phyloP scores from a whole-genome alignment of 768 basidiomycete genomes.

The Holtermanniella nyarrowii region DNA sequence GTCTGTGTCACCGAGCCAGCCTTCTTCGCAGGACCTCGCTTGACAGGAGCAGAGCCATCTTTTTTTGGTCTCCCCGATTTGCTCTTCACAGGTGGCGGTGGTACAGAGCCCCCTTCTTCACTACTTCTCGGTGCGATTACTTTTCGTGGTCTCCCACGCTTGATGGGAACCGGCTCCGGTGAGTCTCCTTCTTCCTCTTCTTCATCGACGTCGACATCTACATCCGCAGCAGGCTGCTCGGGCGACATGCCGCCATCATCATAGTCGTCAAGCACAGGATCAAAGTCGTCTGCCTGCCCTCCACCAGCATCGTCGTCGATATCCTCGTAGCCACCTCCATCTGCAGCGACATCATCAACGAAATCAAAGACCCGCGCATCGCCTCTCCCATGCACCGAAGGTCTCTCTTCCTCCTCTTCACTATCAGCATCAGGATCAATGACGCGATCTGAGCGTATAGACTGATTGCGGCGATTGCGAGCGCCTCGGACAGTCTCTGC shows the following conservation, averaged over 20 bases:
- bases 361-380: conserved; percentile 2
- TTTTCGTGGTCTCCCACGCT: neutral
- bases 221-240: conserved; percentile 7
- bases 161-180: neutral
- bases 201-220: conserved; percentile 8
- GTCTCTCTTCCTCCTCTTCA: neutral
- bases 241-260: conserved; percentile 14
- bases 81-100: neutral
- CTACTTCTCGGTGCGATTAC: too few species aligned
- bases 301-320: neutral
- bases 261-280: conserved; percentile 7
- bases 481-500: neutral
- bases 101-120: too few species aligned
- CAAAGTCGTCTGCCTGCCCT: conserved; percentile 1
- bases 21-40: conserved; percentile 3
- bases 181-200: conserved; percentile 13
- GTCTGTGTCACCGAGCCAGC: conserved; percentile 1
- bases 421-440: conserved; percentile 3
- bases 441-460: conserved; percentile 1
- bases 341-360: conserved; percentile 14
- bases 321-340: neutral
- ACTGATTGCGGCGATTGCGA: neutral
- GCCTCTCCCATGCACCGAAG: neutral
- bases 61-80: conserved; percentile 3
- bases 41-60: neutral